Evolutionary conservation across 257 asterid genomes (phyloP).

Genomic region (Solanum infundibuliforme): DNA sequence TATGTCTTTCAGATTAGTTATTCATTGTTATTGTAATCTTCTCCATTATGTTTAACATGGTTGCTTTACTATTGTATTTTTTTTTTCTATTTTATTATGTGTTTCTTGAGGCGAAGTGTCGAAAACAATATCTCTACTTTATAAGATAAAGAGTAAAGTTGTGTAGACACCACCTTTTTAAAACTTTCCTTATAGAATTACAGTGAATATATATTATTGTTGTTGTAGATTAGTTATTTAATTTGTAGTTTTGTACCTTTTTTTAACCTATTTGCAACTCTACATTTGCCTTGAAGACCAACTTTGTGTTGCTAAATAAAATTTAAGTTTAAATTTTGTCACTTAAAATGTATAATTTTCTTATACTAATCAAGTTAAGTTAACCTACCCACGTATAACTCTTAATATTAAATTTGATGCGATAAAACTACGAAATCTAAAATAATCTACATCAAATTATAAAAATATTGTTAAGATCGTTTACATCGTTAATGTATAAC

Average conservation of each 20-base stretch:
- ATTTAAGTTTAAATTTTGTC: not conserved
- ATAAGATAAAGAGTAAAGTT: not conserved
- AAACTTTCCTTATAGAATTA: fast-evolving
- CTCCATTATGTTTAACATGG: not conserved
- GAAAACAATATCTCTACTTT: not conserved
- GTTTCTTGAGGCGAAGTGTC: too few species aligned
- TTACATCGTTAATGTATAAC: not conserved
- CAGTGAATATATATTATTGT: fast-evolving
- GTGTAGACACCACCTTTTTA: fast-evolving
- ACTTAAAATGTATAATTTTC: not conserved
- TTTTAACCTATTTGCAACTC: not conserved
- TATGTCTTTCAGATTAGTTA: not conserved
- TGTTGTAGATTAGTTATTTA: not conserved
- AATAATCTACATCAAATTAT: not conserved
- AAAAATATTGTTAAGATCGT: not conserved
- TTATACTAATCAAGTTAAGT: not conserved
- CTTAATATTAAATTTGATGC: not conserved
- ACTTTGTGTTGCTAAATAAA: not conserved
- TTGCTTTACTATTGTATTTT: not conserved
- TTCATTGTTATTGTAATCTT: not conserved
- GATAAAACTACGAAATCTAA: not conserved
- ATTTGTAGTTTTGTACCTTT: not conserved
- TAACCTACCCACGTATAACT: not conserved
- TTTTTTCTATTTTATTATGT: too few species aligned
- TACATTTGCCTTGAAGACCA: not conserved